These are phyloP conservation scores for Crassisporium funariophilum DNA, from an alignment of 768 basidiomycete genomes.

Conservation along the genomic window DNA sequence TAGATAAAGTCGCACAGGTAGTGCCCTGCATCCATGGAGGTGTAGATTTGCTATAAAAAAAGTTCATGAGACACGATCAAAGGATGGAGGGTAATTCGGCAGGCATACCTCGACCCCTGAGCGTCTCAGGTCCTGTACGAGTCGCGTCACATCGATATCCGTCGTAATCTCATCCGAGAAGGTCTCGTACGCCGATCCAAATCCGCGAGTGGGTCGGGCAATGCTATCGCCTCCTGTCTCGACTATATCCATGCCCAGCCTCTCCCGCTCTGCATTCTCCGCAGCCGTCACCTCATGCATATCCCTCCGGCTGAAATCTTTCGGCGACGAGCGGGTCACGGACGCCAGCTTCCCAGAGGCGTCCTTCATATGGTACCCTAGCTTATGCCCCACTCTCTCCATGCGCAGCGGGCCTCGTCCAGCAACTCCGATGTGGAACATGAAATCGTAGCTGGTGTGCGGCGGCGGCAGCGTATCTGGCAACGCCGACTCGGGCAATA, in stretches of 20 bases:
- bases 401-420: conserved; percentile 63
- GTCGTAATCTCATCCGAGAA: conserved; percentile 59
- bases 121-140: conserved; percentile 57
- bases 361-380: conserved; percentile 71
- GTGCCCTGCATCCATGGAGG: conserved; percentile 76
- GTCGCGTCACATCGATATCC: conserved; percentile 59
- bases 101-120: conserved; percentile 49
- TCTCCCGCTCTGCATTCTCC: conserved; percentile 39
- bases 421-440: conserved; percentile 72
- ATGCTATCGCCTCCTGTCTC: conserved; percentile 37
- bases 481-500: conserved; percentile 39
- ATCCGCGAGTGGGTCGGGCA: conserved; percentile 42
- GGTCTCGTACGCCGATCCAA: conserved; percentile 52
- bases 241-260: conserved; percentile 40
- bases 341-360: conserved; percentile 60
- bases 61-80: conserved; percentile 4
- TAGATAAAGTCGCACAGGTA: conserved; percentile 79
- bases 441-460: conserved; percentile 61
- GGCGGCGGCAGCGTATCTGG: conserved; percentile 40
- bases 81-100: too few species aligned
- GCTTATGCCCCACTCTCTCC: conserved; percentile 67
- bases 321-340: conserved; percentile 40
- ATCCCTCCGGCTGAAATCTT: conserved; percentile 42
- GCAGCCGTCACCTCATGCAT: conserved; percentile 33
- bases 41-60: conserved; percentile 57